Evolutionary conservation across 202 grass and related monocot species (phyloP).

Genomic region (Eragrostis tef): DNA sequence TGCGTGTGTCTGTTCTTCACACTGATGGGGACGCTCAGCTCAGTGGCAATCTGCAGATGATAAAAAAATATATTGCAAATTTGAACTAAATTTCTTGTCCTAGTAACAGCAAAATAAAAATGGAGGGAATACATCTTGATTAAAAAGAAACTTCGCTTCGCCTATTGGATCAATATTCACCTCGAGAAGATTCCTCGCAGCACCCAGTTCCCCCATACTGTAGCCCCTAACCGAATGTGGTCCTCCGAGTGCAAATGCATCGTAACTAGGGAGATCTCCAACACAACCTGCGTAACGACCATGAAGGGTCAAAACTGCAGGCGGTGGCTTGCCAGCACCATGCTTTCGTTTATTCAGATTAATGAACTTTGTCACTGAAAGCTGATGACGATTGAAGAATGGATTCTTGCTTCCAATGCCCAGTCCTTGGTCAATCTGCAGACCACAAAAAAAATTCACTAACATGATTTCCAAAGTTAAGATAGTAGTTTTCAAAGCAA

Average conservation of each 20-base stretch:
- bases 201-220: slow-evolving; percentile 84
- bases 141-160: too few relatives aligned
- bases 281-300: slow-evolving; percentile 89
- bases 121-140: too few relatives aligned
- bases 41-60: slow-evolving; percentile 67
- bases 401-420: slow-evolving; percentile 94
- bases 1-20: slow-evolving; percentile 62
- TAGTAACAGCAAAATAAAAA: too few relatives aligned
- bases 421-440: slow-evolving; percentile 92
- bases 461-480: background rate
- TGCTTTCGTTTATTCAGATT: slow-evolving; percentile 82
- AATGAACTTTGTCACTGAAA: slow-evolving; percentile 80
- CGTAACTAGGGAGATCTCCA: slow-evolving; percentile 89
- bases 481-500: background rate
- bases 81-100: background rate
- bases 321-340: slow-evolving; percentile 70
- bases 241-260: slow-evolving; percentile 87
- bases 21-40: slow-evolving; percentile 69
- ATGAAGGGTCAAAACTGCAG: slow-evolving; percentile 84
- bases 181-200: slow-evolving; percentile 93
- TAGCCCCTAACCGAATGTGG: slow-evolving; percentile 94
- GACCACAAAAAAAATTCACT: slow-evolving; percentile 21
- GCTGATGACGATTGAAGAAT: slow-evolving; percentile 91
- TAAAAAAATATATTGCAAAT: background rate
- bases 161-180: slow-evolving; percentile 26